phyloP scores from a whole-genome alignment of 225 moss, liverwort and hornwort genomes.

The Sphagnum tenellum region DNA sequence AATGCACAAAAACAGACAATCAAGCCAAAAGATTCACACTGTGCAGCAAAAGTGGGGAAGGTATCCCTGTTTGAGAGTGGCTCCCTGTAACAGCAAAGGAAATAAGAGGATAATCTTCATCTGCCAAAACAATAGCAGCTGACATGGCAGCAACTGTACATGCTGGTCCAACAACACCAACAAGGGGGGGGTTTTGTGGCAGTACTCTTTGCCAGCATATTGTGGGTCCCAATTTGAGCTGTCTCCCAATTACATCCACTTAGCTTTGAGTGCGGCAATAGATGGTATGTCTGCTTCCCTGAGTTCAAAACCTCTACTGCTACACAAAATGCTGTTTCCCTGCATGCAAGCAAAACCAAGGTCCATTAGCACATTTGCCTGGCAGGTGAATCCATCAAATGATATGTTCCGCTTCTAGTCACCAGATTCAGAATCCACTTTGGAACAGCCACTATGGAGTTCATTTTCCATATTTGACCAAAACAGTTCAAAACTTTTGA shows the following conservation, averaged over 20 bases:
- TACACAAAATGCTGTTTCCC: conserved; percentile 78
- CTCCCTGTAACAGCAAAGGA: conserved; percentile 86
- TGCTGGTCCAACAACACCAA: conserved; percentile 90
- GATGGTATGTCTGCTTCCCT: conserved; percentile 35
- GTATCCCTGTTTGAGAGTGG: conserved; percentile 47
- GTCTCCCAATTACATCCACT: conserved; percentile 58
- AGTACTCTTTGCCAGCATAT: conserved; percentile 24
- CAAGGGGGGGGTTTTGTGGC: conserved; percentile 25
- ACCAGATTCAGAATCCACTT: too few species aligned
- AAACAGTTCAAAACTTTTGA: background rate
- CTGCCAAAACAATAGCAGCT: conserved; percentile 46
- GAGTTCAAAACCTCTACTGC: conserved; percentile 72
- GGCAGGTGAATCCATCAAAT: too few species aligned
- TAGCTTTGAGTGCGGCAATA: conserved; percentile 46
- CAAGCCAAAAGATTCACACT: conserved; percentile 37
- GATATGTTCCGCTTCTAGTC: too few species aligned
- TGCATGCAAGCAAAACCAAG: conserved; percentile 1
- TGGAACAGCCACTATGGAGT: background rate
- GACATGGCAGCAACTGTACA: conserved; percentile 71
- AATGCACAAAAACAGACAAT: too few species aligned
- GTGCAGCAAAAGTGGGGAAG: conserved; percentile 72
- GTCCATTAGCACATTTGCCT: background rate
- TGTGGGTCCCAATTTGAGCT: conserved; percentile 41
- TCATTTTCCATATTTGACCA: background rate
- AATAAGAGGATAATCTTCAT: conserved; percentile 43